phyloP scores from a whole-genome alignment of 2,329 filamentous ascomycete genomes.

The Trichocomaceae sp. region DNA sequence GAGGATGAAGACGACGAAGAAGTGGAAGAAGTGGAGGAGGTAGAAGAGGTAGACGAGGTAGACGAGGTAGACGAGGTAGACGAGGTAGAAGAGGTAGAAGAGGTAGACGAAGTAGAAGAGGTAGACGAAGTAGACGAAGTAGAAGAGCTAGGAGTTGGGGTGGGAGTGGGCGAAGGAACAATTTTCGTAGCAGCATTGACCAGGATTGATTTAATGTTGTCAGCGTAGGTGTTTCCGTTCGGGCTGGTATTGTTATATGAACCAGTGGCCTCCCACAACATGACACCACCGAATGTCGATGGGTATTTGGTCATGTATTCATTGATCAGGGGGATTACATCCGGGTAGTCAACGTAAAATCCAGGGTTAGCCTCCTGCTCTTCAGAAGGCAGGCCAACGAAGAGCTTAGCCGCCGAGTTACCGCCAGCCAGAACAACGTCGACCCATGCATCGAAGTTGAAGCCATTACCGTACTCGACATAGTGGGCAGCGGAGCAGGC shows the following conservation, averaged over 20 bases:
- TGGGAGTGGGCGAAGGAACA: slow-evolving; percentile 5
- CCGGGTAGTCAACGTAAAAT: slow-evolving; percentile 42
- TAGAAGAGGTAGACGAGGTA: neutral
- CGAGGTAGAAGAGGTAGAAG: neutral
- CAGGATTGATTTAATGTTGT: slow-evolving; percentile 17
- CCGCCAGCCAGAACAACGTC: slow-evolving; percentile 30
- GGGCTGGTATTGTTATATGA: slow-evolving; percentile 16
- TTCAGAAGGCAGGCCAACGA: slow-evolving; percentile 45
- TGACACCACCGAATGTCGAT: slow-evolving; percentile 50
- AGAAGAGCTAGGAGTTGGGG: neutral
- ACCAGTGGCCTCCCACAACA: slow-evolving; percentile 50
- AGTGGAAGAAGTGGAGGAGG: neutral
- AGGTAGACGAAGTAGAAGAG: no score
- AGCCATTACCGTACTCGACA: slow-evolving; percentile 1
- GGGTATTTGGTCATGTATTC: slow-evolving; percentile 28
- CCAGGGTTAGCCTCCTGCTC: slow-evolving; percentile 14
- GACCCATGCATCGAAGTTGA: slow-evolving; percentile 44
- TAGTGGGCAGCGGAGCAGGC: slow-evolving; percentile 35
- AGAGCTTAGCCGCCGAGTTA: slow-evolving; percentile 46
- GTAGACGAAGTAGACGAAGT: neutral
- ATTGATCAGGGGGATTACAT: slow-evolving; percentile 39
- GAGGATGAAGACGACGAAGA: neutral
- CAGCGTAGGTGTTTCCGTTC: slow-evolving; percentile 14
- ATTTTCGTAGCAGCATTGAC: slow-evolving; percentile 16
- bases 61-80: no score